phyloP scores from a whole-genome alignment of 73 alveolate genomes.

The Paramecium caudatum region DNA sequence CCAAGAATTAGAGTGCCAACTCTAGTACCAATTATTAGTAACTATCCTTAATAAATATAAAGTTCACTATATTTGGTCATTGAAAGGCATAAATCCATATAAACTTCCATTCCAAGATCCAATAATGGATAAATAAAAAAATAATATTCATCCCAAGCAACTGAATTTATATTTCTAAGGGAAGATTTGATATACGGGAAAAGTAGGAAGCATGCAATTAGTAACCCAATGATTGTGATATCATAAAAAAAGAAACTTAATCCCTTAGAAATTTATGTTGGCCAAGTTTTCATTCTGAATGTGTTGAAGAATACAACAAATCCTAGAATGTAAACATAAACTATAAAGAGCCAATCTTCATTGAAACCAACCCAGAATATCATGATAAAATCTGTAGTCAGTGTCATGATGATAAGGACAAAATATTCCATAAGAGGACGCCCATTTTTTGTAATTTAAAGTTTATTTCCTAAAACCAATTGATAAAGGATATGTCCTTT shows the following conservation, averaged over 20 bases:
- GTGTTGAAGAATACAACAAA: conserved; percentile 57
- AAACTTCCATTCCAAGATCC: conserved; percentile 42
- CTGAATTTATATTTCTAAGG: background rate
- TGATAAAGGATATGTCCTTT: conserved; percentile 41
- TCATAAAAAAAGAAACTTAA: conserved; percentile 14
- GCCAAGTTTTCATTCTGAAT: conserved; percentile 60
- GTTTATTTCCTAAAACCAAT: conserved; percentile 21
- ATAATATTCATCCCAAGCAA: conserved; percentile 33
- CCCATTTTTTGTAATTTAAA: background rate
- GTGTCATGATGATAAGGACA: conserved; percentile 10
- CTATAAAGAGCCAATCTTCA: conserved; percentile 54
- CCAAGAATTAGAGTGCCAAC: conserved; percentile 34
- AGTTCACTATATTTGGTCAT: conserved; percentile 36
- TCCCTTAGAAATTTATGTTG: background rate
- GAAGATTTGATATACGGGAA: background rate
- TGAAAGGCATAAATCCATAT: conserved; percentile 43
- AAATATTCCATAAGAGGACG: conserved; percentile 61
- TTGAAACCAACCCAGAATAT: conserved; percentile 58
- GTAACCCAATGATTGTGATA: conserved; percentile 25
- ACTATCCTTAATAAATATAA: conserved; percentile 33
- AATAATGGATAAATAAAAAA: conserved; percentile 26
- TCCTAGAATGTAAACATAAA: background rate
- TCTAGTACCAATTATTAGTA: conserved; percentile 57
- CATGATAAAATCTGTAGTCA: conserved; percentile 31
- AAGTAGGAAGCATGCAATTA: background rate